phyloP scores from a whole-genome alignment of 495 filamentous ascomycete species.

The Penicillium subrubescens region DNA sequence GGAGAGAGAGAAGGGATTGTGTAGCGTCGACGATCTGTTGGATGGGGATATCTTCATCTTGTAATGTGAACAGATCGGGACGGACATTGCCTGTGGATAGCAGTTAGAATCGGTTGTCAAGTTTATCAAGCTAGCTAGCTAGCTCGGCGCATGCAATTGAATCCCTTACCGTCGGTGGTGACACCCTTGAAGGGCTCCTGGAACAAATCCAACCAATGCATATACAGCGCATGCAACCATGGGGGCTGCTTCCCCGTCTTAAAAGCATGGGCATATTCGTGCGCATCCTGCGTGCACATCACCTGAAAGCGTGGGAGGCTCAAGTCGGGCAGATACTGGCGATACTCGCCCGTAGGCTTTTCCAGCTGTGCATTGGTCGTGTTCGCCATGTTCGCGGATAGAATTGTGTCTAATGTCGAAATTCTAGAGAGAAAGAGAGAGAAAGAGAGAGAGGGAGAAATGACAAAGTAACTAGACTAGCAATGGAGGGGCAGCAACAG shows the following conservation, averaged over 20 bases:
- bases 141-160: background rate
- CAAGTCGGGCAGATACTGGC: constrained; percentile 64
- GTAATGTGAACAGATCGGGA: constrained; percentile 56
- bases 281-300: constrained; percentile 63
- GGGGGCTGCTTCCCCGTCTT: constrained; percentile 60
- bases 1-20: constrained; percentile 39
- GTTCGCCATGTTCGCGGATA: background rate
- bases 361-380: constrained; percentile 13
- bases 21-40: constrained; percentile 54
- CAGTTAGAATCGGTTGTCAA: no score
- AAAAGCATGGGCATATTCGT: constrained; percentile 65
- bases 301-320: constrained; percentile 60
- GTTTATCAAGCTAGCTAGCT: no score
- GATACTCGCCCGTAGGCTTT: constrained; percentile 49
- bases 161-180: constrained; percentile 62
- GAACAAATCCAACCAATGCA: constrained; percentile 65
- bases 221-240: constrained; percentile 67
- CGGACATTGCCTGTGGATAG: constrained; percentile 54
- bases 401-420: background rate
- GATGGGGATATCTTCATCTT: constrained; percentile 65
- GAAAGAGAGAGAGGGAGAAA: background rate
- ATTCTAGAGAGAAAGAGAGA: background rate
- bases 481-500: background rate
- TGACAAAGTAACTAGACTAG: background rate
- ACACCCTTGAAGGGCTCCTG: constrained; percentile 72